Evolutionary conservation across 1,284 basidiomycete species (phyloP).

Genomic region (Cryptococcus sp.): DNA sequence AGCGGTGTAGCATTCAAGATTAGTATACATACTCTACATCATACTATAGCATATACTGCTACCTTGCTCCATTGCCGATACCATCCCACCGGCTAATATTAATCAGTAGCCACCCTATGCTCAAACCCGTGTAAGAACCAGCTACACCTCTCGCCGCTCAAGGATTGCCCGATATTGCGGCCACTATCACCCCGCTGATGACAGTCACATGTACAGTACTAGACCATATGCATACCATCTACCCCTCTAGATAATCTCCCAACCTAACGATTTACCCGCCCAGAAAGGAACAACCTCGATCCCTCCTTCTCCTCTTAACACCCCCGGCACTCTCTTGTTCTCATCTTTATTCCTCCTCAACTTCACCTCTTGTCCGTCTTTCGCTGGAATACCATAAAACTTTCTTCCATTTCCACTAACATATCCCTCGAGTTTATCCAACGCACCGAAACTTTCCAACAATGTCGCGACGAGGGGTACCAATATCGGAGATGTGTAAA

Average conservation of each 20-base stretch:
- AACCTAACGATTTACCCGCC: conserved; percentile 76
- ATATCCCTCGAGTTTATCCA: conserved; percentile 74
- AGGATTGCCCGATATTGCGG: too few species aligned
- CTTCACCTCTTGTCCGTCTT: conserved; percentile 42
- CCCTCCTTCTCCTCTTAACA: conserved; percentile 53
- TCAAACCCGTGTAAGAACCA: too few species aligned
- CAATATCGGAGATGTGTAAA: conserved; percentile 86
- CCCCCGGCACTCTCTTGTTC: conserved; percentile 52
- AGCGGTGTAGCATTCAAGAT: too few species aligned
- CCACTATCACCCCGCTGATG: too few species aligned
- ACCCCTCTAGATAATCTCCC: conserved; percentile 61
- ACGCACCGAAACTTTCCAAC: conserved; percentile 77
- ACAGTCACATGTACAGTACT: too few species aligned
- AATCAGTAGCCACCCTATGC: too few species aligned
- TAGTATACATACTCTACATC: too few species aligned
- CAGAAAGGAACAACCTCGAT: conserved; percentile 81
- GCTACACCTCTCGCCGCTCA: too few species aligned
- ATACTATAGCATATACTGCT: too few species aligned
- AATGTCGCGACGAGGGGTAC: conserved; percentile 75
- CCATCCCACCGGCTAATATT: too few species aligned
- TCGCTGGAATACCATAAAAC: conserved; percentile 63
- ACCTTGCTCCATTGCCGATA: too few species aligned
- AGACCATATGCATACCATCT: background rate
- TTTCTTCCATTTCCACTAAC: conserved; percentile 68
- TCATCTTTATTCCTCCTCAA: conserved; percentile 40